Evolutionary conservation across 306 rosid species (phyloP), one percentile per base, ranked within the genome.

Genomic region (Lupinus albus): DNA sequence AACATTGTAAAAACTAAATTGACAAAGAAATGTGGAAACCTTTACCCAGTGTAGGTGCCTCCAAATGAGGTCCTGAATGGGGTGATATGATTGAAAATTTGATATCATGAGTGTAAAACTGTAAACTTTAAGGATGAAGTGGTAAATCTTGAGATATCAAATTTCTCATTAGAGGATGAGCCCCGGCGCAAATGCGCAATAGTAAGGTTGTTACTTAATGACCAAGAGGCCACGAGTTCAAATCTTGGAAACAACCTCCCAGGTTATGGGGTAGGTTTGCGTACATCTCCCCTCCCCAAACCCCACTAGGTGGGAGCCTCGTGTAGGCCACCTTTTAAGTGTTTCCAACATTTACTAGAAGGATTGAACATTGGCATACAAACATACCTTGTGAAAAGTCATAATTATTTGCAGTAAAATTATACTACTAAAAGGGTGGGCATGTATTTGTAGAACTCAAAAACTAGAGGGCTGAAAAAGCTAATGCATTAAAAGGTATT

Each of bases 31-130:
- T 33, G 39, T 21, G 3, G 32, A 42, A 54, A 68, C 11, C 15
- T 12, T 48, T 63, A 45, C 49, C 77, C 42, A 45, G 42, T 32
- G 21, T 8, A 60, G 61, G 30, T 50, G 28, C 38, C 48, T 72
- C 63, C 56, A 63, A 49, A 16, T 63, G 67, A 53, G 78, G 53
- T 58, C 61, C 45, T 65, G 41, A 36, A 53, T 72, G 54, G 28
- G 9, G 48, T 15, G 41, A 67, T 59, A 15, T 32, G 47, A 42
- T 15, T 32, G 46, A 65, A 49, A 48, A n/a, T n/a, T n/a, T n/a
- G n/a, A n/a, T n/a, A n/a, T 47, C 48, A 10, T 16, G n/a, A 32
- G 58, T 32, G 35, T 65, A 58, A 15, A 33, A 32, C 46, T 32
- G 35, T 65, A 58, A 15, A 33, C 71, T 65, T 48, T 50, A 46